Evolutionary conservation across 2,329 filamentous ascomycete species (phyloP), one percentile per base, ranked within the genome.

Genomic region (Aspergillus tanneri): DNA sequence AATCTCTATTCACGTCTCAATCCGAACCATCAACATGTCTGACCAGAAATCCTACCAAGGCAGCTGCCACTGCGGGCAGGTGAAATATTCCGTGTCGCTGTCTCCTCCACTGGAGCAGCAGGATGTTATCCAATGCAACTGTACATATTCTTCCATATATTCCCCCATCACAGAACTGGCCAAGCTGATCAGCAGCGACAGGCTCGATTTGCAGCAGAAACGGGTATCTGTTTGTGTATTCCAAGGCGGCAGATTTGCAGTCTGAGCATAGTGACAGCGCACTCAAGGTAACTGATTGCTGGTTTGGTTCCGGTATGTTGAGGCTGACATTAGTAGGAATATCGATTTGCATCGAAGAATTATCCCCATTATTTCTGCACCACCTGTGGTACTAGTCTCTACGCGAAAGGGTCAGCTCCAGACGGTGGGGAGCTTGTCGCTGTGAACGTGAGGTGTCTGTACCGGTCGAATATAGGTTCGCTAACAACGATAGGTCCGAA

Each of bases 311-410:
- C 16, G 12, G 4, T 5, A 16, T 8, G 14, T 16, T 34, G 23
- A 19, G 9, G 4, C 11, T 28, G 14, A 8, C 5, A n/a, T n/a
- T n/a, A n/a, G n/a, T 16, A 61, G 58, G 55, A 49, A 21, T 68
- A 68, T 35, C 58, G 43, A 8, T 67, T 64, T 36, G 60, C 55
- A 8, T 50, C 58, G 2, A 52, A 60, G 23, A 54, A 50, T 5
- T 60, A 60, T 23, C 59, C 56, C 2, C 63, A 68, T 32, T 60
- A 56, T 3, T 68, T 68, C 41, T 68, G 65, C 50, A 46, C 49
- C 6, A 61, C 50, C 4, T 68, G 66, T 34, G 65, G 66, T 2
- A 61, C 63, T 1, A 65, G 60, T 39, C 50, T 68, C 28, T 63
- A 58, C 38, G 59, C 53, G 7, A 56, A 59, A 24, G 40, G 47